Evolutionary conservation across 1,284 basidiomycete genomes (phyloP).

Genomic region (Papiliotrema fonsecae): DNA sequence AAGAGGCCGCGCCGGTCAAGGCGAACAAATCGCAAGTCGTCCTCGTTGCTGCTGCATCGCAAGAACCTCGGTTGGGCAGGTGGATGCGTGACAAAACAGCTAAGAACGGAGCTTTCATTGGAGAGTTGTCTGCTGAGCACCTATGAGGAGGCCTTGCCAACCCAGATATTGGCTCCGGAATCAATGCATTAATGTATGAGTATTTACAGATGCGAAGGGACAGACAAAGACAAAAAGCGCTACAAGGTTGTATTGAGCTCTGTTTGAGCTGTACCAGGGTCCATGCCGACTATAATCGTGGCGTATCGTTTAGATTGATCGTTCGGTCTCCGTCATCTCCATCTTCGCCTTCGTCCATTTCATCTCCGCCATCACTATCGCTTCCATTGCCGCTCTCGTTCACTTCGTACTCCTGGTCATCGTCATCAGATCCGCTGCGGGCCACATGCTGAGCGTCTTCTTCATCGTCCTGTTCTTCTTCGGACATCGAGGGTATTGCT

Average conservation of each 20-base stretch:
- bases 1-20: conserved; percentile 12
- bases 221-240: no score
- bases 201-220: background rate
- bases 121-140: conserved; percentile 42
- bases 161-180: background rate
- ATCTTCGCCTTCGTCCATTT: background rate
- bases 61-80: conserved; percentile 82
- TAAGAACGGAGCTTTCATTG: conserved; percentile 68
- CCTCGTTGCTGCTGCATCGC: conserved; percentile 72
- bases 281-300: background rate
- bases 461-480: no score
- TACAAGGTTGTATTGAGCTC: no score
- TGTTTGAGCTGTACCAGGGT: no score
- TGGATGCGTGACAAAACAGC: conserved; percentile 74
- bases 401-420: no score
- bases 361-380: background rate
- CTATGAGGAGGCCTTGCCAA: background rate
- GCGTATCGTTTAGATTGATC: background rate
- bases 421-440: no score
- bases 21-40: conserved; percentile 53
- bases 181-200: background rate
- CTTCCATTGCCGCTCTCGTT: background rate
- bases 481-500: no score
- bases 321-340: background rate
- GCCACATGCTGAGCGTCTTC: no score